Evolutionary conservation across 805 yeast genomes (phyloP), one percentile per base, ranked within the genome.

Genomic region (Kluyveromyces siamensis): DNA sequence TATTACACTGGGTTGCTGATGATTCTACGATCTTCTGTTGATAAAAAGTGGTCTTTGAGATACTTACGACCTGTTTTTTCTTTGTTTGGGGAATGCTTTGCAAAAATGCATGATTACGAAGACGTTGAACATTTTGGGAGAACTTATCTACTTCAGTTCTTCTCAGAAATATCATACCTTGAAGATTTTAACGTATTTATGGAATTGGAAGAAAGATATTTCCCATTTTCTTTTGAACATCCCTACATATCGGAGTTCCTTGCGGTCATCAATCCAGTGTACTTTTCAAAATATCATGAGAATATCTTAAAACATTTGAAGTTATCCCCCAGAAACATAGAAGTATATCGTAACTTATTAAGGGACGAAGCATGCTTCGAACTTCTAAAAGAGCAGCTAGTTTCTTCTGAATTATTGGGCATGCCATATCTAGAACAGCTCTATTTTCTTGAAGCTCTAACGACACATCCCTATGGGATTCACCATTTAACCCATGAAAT

Each of bases 401-500:
- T 51, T 2, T 45, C 64, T 8, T 53, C 49, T 11, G 14, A 48
- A 3, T 55, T 65, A 11, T 37, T 61, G 30, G 40, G 44, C 6
- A 48, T 65, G 57, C 67, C 68, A 27, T 65, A 62, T 46, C 42
- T 55, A 44, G 68, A 63, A 49, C 66, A 62, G 48, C 61, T 65
- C 66, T 59, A 57, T 8, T 37, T 65, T 16, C 42, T 62, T 8
- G 57, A 61, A 47, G 55, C 54, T 30, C 10, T 65, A 35, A 51
- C 67, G 2, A 55, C 53, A 38, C 58, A 45, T 47, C 18, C 50
- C 1, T 52, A 62, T 46, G 50, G 58, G 6, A 51, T 53, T 2
- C 41, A 42, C 5, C 60, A 47, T 45, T 43, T 63, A 17, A 44
- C 60, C 2, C 37, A 51, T 13, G 39, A 41, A 1, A 37, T 58